A percentile compares a stretch with the other conserved stretches of the same genome.
Conservation (phyloP, 1,284 basidiomycete genomes). For the Fomitopsis palustris region DNA sequence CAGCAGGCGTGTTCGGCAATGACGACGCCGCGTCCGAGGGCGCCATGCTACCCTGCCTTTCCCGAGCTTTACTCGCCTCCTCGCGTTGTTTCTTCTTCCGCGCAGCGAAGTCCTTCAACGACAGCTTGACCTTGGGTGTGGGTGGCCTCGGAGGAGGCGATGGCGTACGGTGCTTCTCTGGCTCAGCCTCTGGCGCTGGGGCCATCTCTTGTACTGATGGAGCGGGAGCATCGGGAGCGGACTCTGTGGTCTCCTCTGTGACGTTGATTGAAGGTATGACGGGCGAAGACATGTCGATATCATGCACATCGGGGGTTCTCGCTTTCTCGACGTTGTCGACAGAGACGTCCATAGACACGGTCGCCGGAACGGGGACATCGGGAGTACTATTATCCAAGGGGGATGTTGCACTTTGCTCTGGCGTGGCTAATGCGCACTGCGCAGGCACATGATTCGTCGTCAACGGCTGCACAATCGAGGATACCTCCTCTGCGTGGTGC, state of each 20-base stretch:
- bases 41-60: background rate
- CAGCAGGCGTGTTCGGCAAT: background rate
- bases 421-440: background rate
- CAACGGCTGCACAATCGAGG: background rate
- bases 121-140: constrained; percentile 32
- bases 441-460: background rate
- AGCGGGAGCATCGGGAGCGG: background rate
- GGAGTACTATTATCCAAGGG: background rate
- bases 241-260: background rate
- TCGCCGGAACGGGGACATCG: background rate
- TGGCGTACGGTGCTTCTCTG: background rate
- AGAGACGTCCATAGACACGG: background rate
- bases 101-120: constrained; percentile 34
- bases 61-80: constrained; percentile 10
- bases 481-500: background rate
- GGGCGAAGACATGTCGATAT: background rate
- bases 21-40: background rate
- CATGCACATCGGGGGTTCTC: background rate
- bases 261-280: background rate
- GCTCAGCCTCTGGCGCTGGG: background rate
- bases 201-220: background rate
- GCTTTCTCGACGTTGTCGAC: background rate
- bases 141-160: constrained; percentile 13
- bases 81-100: constrained; percentile 36
- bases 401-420: background rate